Evolutionary conservation across 345 rosid genomes (phyloP), one percentile per base, ranked within the genome.

Genomic region (Gynandropsis gynandra): DNA sequence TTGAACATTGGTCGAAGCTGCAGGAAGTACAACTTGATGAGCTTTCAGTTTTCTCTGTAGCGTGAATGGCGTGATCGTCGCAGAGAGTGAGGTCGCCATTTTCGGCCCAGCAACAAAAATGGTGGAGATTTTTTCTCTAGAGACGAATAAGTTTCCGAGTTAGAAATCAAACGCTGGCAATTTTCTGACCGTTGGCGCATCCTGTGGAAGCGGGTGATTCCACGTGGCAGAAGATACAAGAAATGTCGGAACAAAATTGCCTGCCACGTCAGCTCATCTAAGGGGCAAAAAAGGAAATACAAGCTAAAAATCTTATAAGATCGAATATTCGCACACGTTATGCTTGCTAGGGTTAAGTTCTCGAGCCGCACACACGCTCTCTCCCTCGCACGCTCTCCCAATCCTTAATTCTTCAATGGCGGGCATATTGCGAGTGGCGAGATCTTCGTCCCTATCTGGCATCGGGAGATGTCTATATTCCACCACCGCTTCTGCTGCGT

Each of bases 51-150:
- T 52, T 48, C 46, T 65, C 47, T 50, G 69, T 12, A 62, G 38
- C 19, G 67, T 17, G 11, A 43, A n/a, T 4, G 57, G 48, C 16
- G 35, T 64, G 62, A 65, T 53, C 37, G 67, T 16, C 19, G 74
- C 17, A 16, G 75, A 47, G 24, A 70, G 48, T 27, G 77, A 70
- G 59, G 71, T 52, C 77, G 80, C 86, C 80, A 73, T 78, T 45
- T 42, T 44, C 47, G 41, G 38, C 27, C 11, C 42, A n/a, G n/a
- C n/a, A 17, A 8, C 19, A 42, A 5, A 24, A 24, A 24, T 24
- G 4, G 29, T 2, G 29, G 5, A 5, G 29, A 2, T 24, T 24
- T 24, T 24, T 24, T 24, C 29, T 5, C 45, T 20, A 20, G 19
- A 34, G 33, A 38, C 27, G 13, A 0, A 12, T 16, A 18, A 51